Base-by-base conservation (phyloP, 129 eudicot genomes). In the Rutidosis leptorrhynchoides region DNA sequence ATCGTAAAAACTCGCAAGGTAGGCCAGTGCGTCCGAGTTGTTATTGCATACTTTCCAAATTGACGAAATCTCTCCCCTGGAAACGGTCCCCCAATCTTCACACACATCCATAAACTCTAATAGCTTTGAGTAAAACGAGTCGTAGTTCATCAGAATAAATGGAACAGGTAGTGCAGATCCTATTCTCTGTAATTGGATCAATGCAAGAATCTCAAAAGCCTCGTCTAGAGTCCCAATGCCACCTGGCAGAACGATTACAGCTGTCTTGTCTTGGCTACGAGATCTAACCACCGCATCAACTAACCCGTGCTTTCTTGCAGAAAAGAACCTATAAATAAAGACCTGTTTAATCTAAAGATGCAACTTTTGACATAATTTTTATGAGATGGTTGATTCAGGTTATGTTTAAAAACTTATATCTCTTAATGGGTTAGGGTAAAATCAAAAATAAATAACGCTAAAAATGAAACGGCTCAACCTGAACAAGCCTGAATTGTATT, bases 181-280 rank as follows among this genome's bases (percentile, higher is more conserved):
- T 17, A 93, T 88, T 54, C 98, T 75, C 75, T 89, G 77, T 11
- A 93, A 82, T 24, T 93, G 98, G 68, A 93, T 88, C 62, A 93
- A 33, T 21, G 96, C 83, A 69, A 88, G 81, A 64, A 93, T 88
- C 82, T 93, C 98, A 71, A 93, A 93, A 26, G 82, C 82, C 80
- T 93, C 96, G 29, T 93, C 96, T 22, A 93, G 77, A 37, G 98
- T 93, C 28, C 98, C 96, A 43, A 93, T 75, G 24, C 98, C 98
- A 2, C 98, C 98, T 3, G 98, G 98, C 14, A 93, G 89, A 19
- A 72, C 98, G 57, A 93, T 76, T 46, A 88, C 89, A 17, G 90
- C 98, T 4, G 98, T 93, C 64, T 79, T 83, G 52, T 93, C 96
- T 52, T 77, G 54, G 8, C 54, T 43, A 45, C 66, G 74, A 22